These are phyloP conservation scores for Aureobasidium sp. DNA, from an alignment of 2,329 filamentous ascomycete genomes.

Conservation along the genomic window DNA sequence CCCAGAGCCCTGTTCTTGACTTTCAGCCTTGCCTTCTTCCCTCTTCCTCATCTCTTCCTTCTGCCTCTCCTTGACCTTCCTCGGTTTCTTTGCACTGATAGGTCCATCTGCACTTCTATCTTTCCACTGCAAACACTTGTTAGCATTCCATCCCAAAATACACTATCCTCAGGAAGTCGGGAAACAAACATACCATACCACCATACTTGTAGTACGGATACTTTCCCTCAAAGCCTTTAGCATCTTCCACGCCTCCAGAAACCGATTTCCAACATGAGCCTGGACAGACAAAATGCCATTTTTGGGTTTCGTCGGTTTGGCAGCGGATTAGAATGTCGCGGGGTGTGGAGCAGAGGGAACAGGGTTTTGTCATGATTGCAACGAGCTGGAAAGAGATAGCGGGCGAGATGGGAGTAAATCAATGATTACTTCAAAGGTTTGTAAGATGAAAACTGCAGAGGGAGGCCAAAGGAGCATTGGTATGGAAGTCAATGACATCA, in stretches of 20 bases:
- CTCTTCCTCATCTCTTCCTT: conserved; percentile 16
- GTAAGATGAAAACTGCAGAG: too few species aligned
- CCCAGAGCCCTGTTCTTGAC: background rate
- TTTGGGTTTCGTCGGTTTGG: conserved; percentile 31
- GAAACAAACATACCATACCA: conserved; percentile 24
- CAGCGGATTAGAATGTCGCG: conserved; percentile 35
- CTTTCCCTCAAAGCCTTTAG: conserved; percentile 31
- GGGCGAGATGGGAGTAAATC: background rate
- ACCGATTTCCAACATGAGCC: conserved; percentile 36
- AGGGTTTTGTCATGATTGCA: conserved; percentile 25
- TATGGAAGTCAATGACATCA: background rate
- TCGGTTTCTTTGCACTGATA: conserved; percentile 34
- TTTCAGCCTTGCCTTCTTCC: conserved; percentile 15
- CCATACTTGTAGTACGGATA: conserved; percentile 30
- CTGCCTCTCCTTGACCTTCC: conserved; percentile 29
- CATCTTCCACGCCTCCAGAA: conserved; percentile 36
- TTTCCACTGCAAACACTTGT: conserved; percentile 27
- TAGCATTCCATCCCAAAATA: background rate
- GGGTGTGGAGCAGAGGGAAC: conserved; percentile 31
- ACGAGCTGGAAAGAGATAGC: conserved; percentile 12
- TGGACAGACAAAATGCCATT: conserved; percentile 38
- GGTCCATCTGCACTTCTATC: conserved; percentile 29
- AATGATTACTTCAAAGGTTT: too few species aligned
- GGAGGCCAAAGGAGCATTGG: too few species aligned
- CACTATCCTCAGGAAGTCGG: too few species aligned